Base-by-base conservation (phyloP, 202 grass and related monocot genomes). In the Dendrocalamus latiflorus region DNA sequence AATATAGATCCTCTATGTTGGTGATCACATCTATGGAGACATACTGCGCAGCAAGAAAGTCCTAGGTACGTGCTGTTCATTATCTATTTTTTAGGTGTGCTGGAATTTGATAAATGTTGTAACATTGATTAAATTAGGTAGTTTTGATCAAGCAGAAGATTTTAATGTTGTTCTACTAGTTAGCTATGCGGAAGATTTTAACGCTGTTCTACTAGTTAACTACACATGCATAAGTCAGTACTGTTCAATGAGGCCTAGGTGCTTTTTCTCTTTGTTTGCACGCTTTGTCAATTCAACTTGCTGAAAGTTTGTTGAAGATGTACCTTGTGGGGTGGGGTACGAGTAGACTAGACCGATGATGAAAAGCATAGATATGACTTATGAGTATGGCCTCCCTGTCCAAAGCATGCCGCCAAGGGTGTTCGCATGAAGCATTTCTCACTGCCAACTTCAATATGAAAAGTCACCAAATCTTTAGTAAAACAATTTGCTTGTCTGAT, bases 11-110 rank as follows among this genome's bases (percentile, higher is more conserved):
- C 91, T 98, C 37, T 98, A 98, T 82, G 95, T 98, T 89, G 95
- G 95, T 43, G 95, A 98, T 83, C 95, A 98, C 45, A 98, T 98
- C 72, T 98, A 98, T 65, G 95, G 95, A 70, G 95, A 98, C 71
- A 98, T 98, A 88, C 83, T 98, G 48, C 95, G 89, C 24, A 98
- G 95, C 91, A 98, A 98, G 80, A 98, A 98, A 92, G 93, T 98
- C 54, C 77, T 98, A 25, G 95, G 95, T 98, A 87, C n/a, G 39
- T 85, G 70, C 50, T 64, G 20, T 68, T 69, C 45, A 74, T 83
- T 74, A 22, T 74, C 38, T 67, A 62, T 34, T 80, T 24, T 26
- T 61, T 24, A 68, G 34, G 43, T 58, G 16, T 16, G 20, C 37
- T 79, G 42, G n/a, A 62, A 44, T 69, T 68, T 17, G n/a, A 28